Conservation (phyloP, 2,329 filamentous ascomycete genomes). For the Pyrenophora graminea region DNA sequence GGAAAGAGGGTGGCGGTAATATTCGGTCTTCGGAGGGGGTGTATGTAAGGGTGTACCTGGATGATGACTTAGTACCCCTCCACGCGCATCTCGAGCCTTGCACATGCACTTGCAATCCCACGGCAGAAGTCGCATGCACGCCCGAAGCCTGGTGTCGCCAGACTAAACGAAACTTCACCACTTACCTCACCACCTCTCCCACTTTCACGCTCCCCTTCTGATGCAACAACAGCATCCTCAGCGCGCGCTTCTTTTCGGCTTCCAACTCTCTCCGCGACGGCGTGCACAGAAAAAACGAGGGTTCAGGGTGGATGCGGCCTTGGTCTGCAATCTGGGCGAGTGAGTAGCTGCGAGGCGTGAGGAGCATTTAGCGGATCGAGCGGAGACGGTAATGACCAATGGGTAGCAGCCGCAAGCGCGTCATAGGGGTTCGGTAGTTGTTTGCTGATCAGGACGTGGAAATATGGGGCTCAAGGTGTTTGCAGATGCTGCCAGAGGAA, state of each 20-base stretch:
- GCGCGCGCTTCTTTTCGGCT: conserved; percentile 37
- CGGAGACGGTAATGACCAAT: conserved; percentile 27
- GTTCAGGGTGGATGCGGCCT: conserved; percentile 31
- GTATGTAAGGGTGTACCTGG: conserved; percentile 81
- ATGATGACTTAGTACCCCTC: conserved; percentile 4
- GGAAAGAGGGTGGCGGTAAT: conserved; percentile 77
- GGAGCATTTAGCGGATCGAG: conserved; percentile 46
- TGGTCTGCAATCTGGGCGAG: conserved; percentile 46
- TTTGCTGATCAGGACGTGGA: conserved; percentile 10
- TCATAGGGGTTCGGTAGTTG: conserved; percentile 18
- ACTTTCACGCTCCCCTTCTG: conserved; percentile 91
- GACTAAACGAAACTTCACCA: conserved; percentile 43
- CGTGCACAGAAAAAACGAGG: conserved; percentile 42
- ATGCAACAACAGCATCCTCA: conserved; percentile 82
- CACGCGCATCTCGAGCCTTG: neutral
- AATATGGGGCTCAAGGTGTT: conserved; percentile 3
- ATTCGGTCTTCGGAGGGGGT: conserved; percentile 87
- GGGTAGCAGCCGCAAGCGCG: conserved; percentile 16
- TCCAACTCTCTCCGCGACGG: conserved; percentile 41
- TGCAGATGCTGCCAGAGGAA: conserved; percentile 5
- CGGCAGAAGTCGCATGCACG: neutral
- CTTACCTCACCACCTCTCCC: conserved; percentile 79
- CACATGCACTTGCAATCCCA: neutral
- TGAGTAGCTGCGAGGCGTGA: conserved; percentile 47
- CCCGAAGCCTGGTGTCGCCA: neutral